Evolutionary conservation across 768 basidiomycete species (phyloP).

Genomic region (Kwoniella newhampshirensis): DNA sequence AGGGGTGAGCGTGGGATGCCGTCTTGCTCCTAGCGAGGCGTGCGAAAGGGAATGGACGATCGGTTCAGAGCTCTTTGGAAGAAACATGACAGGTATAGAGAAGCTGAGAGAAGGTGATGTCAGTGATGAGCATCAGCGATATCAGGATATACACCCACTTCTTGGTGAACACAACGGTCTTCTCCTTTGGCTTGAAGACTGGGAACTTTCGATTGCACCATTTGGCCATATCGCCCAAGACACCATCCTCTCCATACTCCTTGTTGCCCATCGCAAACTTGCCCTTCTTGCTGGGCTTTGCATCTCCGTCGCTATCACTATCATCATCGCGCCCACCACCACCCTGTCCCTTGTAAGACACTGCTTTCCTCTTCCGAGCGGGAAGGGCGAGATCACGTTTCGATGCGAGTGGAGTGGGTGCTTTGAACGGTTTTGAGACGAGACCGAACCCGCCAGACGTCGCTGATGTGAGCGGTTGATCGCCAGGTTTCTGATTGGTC

Average conservation of each 20-base stretch:
- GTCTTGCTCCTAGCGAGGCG: conserved; percentile 71
- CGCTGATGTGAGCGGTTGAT: conserved; percentile 40
- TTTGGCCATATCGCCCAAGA: conserved; percentile 61
- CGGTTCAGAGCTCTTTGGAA: conserved; percentile 29
- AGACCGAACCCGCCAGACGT: conserved; percentile 53
- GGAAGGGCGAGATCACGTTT: conserved; percentile 30
- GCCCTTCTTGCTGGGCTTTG: conserved; percentile 64
- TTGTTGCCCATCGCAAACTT: conserved; percentile 61
- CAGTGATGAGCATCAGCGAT: not conserved
- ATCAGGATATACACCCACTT: conserved; percentile 32
- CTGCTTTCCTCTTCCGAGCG: conserved; percentile 75
- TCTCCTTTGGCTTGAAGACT: conserved; percentile 56
- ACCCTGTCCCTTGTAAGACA: conserved; percentile 67
- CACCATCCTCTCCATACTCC: conserved; percentile 64
- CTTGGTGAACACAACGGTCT: conserved; percentile 48
- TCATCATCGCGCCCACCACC: conserved; percentile 58
- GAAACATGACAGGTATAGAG: conserved; percentile 67
- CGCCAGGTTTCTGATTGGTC: conserved; percentile 26
- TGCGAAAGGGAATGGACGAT: conserved; percentile 62
- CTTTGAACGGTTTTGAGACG: conserved; percentile 52
- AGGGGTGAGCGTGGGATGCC: conserved; percentile 56
- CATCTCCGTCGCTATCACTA: conserved; percentile 59
- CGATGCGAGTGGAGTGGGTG: conserved; percentile 37
- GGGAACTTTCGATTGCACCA: conserved; percentile 57
- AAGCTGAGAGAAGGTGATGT: conserved; percentile 73